These are phyloP conservation scores for Ballota nigra DNA, from an alignment of 257 asterid genomes.

Conservation along the genomic window DNA sequence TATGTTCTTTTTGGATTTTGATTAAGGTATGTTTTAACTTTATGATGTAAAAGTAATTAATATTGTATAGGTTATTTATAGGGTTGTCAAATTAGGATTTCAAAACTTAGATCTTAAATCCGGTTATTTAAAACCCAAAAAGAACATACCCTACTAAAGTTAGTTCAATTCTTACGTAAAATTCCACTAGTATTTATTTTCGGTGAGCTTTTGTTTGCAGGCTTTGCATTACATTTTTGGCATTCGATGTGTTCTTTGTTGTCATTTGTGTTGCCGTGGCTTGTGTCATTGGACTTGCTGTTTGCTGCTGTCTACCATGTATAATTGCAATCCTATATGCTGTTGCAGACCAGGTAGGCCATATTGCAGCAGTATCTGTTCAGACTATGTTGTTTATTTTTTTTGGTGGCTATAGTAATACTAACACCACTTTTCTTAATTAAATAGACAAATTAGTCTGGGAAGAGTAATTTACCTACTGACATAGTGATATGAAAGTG, in stretches of 20 bases:
- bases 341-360: constrained; percentile 93
- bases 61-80: too few relatives aligned
- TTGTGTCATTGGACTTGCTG: constrained; percentile 93
- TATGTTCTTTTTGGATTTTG: too few relatives aligned
- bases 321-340: constrained; percentile 93
- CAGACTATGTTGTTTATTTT: constrained; percentile 24
- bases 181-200: not conserved
- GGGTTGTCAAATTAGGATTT: too few relatives aligned
- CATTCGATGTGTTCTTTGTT: constrained; percentile 96
- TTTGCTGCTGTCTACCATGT: constrained; percentile 98
- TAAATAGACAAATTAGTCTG: not conserved
- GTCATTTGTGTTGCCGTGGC: constrained; percentile 92
- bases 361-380: not conserved
- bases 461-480: not conserved
- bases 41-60: too few relatives aligned
- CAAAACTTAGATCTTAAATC: too few relatives aligned
- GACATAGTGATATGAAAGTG: not conserved
- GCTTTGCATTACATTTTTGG: constrained; percentile 96
- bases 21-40: too few relatives aligned
- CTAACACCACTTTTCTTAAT: not conserved
- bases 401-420: not conserved
- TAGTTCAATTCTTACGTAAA: not conserved
- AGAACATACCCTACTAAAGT: too few relatives aligned
- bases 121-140: too few relatives aligned
- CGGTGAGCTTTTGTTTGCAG: constrained; percentile 44